Conservation (phyloP, 805 yeast genomes). For the Wickerhamomyces alni region DNA sequence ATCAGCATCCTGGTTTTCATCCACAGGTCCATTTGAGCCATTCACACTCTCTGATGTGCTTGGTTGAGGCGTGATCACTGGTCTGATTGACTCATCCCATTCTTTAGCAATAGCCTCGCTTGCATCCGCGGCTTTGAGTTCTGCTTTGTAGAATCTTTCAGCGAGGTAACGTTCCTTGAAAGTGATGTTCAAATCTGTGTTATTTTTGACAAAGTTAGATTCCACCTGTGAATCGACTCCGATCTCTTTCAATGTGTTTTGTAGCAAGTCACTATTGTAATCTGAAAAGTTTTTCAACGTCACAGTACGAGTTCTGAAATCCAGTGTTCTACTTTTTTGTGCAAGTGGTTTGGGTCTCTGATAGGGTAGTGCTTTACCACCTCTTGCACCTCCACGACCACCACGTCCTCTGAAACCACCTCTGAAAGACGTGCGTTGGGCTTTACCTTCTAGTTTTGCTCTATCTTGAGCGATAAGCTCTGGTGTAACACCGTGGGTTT, state of each 20-base stretch:
- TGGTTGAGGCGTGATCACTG: conserved; percentile 1
- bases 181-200: conserved; percentile 10
- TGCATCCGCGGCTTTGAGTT: conserved; percentile 5
- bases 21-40: too few relatives aligned
- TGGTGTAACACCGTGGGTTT: conserved; percentile 15
- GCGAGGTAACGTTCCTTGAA: conserved; percentile 20
- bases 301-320: conserved; percentile 20
- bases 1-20: too few relatives aligned
- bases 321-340: conserved; percentile 10
- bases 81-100: conserved; percentile 19
- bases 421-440: conserved; percentile 2
- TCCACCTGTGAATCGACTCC: conserved; percentile 12
- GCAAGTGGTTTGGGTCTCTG: conserved; percentile 6
- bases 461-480: conserved; percentile 16
- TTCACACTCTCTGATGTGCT: too few relatives aligned
- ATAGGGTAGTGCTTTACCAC: conserved; percentile 13
- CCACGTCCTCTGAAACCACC: conserved; percentile 11
- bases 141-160: conserved; percentile 16
- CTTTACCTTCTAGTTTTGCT: conserved; percentile 12
- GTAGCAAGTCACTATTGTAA: conserved; percentile 10
- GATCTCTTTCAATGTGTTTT: conserved; percentile 8
- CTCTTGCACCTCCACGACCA: conserved; percentile 1
- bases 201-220: conserved; percentile 3
- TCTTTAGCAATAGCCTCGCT: conserved; percentile 7
- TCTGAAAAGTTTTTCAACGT: conserved; percentile 13